A percentile compares a stretch with the other conserved stretches of the same genome.
Evolutionary conservation across 345 rosid species (phyloP).

Genomic region (Pistacia atlantica): DNA sequence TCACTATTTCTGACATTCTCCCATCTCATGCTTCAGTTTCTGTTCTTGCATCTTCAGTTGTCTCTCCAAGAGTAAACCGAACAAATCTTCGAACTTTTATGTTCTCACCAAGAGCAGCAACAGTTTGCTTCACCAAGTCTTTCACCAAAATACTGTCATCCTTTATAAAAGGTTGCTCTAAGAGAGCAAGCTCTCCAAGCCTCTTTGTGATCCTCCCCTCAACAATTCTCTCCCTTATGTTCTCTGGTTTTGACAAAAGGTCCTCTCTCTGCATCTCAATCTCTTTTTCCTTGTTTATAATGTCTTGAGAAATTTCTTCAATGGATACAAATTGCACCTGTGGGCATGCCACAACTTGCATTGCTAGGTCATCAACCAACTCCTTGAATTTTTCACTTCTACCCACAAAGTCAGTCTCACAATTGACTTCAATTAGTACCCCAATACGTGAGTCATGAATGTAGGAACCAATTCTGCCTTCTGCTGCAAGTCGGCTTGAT

Average conservation of each 20-base stretch:
- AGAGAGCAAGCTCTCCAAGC: constrained; percentile 76
- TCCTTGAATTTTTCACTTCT: constrained; percentile 88
- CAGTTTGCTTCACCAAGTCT: constrained; percentile 79
- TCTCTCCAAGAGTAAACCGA: constrained; percentile 74
- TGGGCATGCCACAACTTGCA: constrained; percentile 92
- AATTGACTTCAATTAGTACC: constrained; percentile 87
- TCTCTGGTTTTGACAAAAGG: constrained; percentile 81
- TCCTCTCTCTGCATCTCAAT: constrained; percentile 96
- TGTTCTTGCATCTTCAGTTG: constrained; percentile 30
- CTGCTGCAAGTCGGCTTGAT: constrained; percentile 90
- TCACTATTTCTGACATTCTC: background rate
- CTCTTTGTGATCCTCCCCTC: constrained; percentile 89
- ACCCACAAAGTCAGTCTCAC: constrained; percentile 95
- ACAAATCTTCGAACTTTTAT: constrained; percentile 74
- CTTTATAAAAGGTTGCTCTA: constrained; percentile 82
- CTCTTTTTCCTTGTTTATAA: constrained; percentile 69
- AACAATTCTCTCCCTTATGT: constrained; percentile 81
- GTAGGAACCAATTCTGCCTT: constrained; percentile 93
- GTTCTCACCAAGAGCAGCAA: constrained; percentile 93
- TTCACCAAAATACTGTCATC: constrained; percentile 71
- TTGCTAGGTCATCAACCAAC: constrained; percentile 86
- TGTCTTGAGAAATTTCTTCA: constrained; percentile 64
- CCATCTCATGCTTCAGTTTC: constrained; percentile 22
- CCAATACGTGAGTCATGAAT: constrained; percentile 92
- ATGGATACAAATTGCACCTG: constrained; percentile 73